A percentile compares a stretch with the other conserved stretches of the same genome.
These are phyloP conservation scores for Fusarium falciforme DNA, from an alignment of 2,329 filamentous ascomycete genomes.

Conservation along the genomic window DNA sequence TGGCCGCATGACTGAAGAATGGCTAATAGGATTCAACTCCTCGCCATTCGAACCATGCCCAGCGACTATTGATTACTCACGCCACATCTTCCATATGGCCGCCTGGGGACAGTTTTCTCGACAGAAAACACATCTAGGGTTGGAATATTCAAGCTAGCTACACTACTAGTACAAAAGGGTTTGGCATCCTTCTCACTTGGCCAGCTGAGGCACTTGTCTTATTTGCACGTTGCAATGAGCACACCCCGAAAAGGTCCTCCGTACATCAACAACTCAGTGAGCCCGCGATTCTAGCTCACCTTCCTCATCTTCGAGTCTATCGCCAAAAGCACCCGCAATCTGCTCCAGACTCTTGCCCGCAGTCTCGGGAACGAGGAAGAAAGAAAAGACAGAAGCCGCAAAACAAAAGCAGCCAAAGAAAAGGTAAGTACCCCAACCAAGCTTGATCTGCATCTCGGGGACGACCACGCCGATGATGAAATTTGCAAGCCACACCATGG, in stretches of 20 bases:
- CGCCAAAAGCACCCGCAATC: constrained; percentile 75
- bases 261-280: neutral
- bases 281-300: constrained; percentile 1
- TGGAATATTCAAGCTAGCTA: neutral
- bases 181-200: neutral
- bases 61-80: neutral
- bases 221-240: neutral
- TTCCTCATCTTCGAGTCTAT: constrained; percentile 15
- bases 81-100: neutral
- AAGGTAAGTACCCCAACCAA: constrained; percentile 71
- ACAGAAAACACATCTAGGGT: neutral
- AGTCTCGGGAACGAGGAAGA: constrained; percentile 72
- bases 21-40: neutral
- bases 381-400: constrained; percentile 74
- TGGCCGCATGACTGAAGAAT: neutral
- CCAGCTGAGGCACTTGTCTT: neutral
- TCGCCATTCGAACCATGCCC: neutral
- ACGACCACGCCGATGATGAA: constrained; percentile 23
- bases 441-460: constrained; percentile 41
- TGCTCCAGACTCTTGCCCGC: constrained; percentile 80
- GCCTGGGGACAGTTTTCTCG: neutral
- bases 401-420: constrained; percentile 79
- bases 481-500: constrained; percentile 53
- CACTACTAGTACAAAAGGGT: neutral
- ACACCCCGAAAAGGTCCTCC: neutral